phyloP scores from a whole-genome alignment of 208 protist genomes.

The Trichomonas vaginalis region DNA sequence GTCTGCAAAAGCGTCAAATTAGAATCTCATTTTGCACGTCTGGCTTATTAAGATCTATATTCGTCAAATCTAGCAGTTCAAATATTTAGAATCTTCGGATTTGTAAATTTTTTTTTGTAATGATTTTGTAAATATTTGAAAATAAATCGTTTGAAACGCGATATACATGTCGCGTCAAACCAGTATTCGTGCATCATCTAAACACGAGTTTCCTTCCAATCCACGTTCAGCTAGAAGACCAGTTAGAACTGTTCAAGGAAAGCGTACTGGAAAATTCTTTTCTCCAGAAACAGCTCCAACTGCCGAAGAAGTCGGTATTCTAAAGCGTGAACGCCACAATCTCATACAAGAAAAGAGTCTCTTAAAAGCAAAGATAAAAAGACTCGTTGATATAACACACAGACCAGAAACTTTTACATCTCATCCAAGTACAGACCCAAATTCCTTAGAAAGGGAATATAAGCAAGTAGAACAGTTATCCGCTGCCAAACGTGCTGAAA shows the following conservation, averaged over 20 bases:
- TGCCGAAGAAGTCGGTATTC: background rate
- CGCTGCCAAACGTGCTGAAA: background rate
- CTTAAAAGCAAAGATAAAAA: background rate
- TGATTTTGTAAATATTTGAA: too few relatives aligned
- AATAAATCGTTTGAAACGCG: background rate
- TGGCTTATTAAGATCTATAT: too few relatives aligned
- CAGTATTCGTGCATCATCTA: background rate
- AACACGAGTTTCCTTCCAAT: background rate
- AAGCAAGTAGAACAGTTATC: background rate
- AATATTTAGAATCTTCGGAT: too few relatives aligned
- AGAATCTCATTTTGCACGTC: too few relatives aligned
- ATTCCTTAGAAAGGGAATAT: background rate
- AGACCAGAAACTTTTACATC: background rate
- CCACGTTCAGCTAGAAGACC: background rate
- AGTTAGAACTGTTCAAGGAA: background rate
- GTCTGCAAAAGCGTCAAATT: too few relatives aligned
- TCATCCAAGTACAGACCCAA: background rate
- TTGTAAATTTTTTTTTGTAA: too few relatives aligned
- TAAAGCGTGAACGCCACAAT: background rate
- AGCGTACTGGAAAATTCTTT: background rate
- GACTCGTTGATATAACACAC: background rate
- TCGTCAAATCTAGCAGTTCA: too few relatives aligned
- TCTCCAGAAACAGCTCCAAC: background rate
- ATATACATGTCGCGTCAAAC: background rate
- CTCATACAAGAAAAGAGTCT: background rate